phyloP scores from a whole-genome alignment of 2,329 filamentous ascomycete genomes.

The Beauveria australis region DNA sequence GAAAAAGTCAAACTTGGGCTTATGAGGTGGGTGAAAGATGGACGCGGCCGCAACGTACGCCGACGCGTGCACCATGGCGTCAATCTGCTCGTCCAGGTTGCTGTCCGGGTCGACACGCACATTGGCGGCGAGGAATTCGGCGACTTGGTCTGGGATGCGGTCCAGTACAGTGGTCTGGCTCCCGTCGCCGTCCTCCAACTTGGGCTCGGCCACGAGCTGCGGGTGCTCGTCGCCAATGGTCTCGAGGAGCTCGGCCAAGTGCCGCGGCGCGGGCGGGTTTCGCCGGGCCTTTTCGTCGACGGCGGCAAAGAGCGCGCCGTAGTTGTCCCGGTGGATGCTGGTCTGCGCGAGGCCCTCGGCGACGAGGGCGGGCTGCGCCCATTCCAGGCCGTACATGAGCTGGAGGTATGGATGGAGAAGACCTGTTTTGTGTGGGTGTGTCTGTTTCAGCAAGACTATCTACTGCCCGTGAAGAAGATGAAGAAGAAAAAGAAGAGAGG shows the following conservation, averaged over 20 bases:
- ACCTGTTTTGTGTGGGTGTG: slow-evolving; percentile 31
- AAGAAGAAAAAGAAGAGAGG: neutral
- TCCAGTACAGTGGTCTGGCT: slow-evolving; percentile 55
- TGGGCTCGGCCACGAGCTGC: slow-evolving; percentile 44
- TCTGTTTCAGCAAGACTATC: slow-evolving; percentile 4
- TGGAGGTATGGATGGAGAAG: slow-evolving; percentile 78
- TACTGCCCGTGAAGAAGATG: neutral
- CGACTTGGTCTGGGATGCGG: slow-evolving; percentile 55
- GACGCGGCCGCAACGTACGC: slow-evolving; percentile 43
- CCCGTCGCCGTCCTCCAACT: slow-evolving; percentile 54
- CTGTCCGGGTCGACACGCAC: slow-evolving; percentile 50
- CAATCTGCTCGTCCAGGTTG: slow-evolving; percentile 46
- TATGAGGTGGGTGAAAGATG: slow-evolving; percentile 55
- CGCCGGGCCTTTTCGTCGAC: slow-evolving; percentile 38
- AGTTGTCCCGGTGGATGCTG: slow-evolving; percentile 55
- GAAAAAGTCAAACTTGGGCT: slow-evolving; percentile 75
- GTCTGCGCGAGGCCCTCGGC: slow-evolving; percentile 73
- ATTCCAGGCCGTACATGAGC: slow-evolving; percentile 77
- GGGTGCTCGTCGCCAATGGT: slow-evolving; percentile 44
- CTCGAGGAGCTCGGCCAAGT: slow-evolving; percentile 53
- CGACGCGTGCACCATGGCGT: slow-evolving; percentile 60
- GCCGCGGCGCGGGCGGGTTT: slow-evolving; percentile 8
- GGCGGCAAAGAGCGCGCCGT: slow-evolving; percentile 44
- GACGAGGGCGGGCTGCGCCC: slow-evolving; percentile 70
- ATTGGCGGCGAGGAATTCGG: slow-evolving; percentile 45